Conservation (phyloP, 192 early-diverging fungal species). For the Rhizophagus prolifer region DNA sequence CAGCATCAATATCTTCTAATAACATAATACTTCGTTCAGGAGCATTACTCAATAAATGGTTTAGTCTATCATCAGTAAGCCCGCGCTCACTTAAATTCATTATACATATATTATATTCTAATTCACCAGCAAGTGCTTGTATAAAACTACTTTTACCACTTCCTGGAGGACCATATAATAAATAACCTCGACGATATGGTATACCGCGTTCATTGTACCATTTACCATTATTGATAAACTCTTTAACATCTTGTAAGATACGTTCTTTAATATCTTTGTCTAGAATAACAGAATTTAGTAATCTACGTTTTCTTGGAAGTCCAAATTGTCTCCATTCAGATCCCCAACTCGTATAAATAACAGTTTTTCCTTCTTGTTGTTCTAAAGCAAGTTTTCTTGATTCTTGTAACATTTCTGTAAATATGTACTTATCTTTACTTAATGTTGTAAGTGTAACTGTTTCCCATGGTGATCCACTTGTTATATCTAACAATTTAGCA, state of each 20-base stretch:
- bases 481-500: conserved; percentile 85
- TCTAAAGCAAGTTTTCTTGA: conserved; percentile 79
- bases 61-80: conserved; percentile 80
- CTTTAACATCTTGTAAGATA: conserved; percentile 68
- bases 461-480: conserved; percentile 91
- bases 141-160: conserved; percentile 93
- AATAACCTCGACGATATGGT: conserved; percentile 87
- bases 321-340: conserved; percentile 98
- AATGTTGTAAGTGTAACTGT: conserved; percentile 92
- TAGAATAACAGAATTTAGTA: conserved; percentile 73
- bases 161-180: conserved; percentile 87
- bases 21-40: conserved; percentile 80
- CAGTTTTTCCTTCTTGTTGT: conserved; percentile 93
- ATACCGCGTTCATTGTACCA: conserved; percentile 87
- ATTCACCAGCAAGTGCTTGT: conserved; percentile 82
- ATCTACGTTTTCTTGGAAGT: conserved; percentile 76
- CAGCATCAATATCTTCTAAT: conserved; percentile 84
- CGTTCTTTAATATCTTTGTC: conserved; percentile 63
- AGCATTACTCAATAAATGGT: conserved; percentile 75
- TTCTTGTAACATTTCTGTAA: conserved; percentile 75
- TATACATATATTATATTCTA: conserved; percentile 89
- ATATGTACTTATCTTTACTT: conserved; percentile 73
- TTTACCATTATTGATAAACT: conserved; percentile 76
- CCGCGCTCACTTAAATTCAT: conserved; percentile 81
- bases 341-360: conserved; percentile 92